phyloP scores from a whole-genome alignment of 2,329 filamentous ascomycete genomes.

The Chalaropsis thielavioides region DNA sequence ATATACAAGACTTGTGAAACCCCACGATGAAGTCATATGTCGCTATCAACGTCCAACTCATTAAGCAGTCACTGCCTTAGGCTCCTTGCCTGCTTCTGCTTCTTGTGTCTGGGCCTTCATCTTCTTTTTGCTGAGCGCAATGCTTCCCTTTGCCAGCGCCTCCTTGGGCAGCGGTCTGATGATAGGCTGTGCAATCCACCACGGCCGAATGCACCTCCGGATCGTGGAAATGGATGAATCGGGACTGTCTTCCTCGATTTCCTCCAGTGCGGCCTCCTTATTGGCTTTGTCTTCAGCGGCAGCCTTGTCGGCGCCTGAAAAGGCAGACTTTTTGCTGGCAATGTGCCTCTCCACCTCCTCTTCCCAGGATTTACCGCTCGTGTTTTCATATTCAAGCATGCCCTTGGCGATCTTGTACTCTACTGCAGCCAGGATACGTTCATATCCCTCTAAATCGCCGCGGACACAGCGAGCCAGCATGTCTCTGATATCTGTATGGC shows the following conservation, averaged over 20 bases:
- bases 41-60: background rate
- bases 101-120: conserved; percentile 29
- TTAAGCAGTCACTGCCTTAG: background rate
- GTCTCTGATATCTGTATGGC: conserved; percentile 73
- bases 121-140: conserved; percentile 60
- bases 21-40: no score
- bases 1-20: background rate
- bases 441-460: conserved; percentile 62
- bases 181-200: conserved; percentile 83
- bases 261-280: conserved; percentile 24
- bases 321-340: conserved; percentile 9
- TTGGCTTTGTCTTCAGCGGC: conserved; percentile 19
- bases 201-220: conserved; percentile 62
- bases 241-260: conserved; percentile 42
- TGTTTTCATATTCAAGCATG: conserved; percentile 50
- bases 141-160: conserved; percentile 66
- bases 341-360: conserved; percentile 25
- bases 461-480: conserved; percentile 54
- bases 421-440: conserved; percentile 59
- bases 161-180: conserved; percentile 76
- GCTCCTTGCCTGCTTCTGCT: conserved; percentile 6
- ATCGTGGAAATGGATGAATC: conserved; percentile 37
- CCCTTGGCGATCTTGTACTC: conserved; percentile 62
- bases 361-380: conserved; percentile 35
- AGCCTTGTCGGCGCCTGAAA: conserved; percentile 11